Evolutionary conservation across 2,329 filamentous ascomycete genomes (phyloP), one percentile per base, ranked within the genome.

Genomic region (Fusarium napiforme): DNA sequence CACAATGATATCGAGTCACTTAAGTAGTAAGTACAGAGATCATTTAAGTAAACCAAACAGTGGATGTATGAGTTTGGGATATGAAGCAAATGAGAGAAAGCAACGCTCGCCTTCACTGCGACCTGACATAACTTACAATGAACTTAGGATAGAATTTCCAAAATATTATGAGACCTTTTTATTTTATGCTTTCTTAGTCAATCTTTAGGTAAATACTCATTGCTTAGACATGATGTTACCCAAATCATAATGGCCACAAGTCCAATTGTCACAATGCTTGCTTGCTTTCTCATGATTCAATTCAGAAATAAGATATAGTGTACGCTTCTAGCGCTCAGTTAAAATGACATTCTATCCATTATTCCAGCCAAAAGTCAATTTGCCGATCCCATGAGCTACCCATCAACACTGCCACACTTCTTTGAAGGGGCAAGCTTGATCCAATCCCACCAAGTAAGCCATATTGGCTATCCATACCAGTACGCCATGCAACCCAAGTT

Each of bases 401-500:
- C 58, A 60, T 64, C 53, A 71, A 60, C 28, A 28, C 61, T 68
- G 45, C 53, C 26, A 55, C 45, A 43, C 40, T 53, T 69, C 59
- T 49, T 58, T 23, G 23, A 67, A 43, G 55, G 42, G 47, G 43
- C 52, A 64, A 40, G 42, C 53, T 49, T 55, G 47, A 57, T 57
- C 43, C 55, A 53, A 64, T 72, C 21, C 62, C 45, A 47, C 37
- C 56, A 46, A 56, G 26, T 42, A 21, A 70, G 59, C 59, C 59
- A 37, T 59, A 36, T 60, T 23, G 40, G 46, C 71, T 69, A n/a
- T 66, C 69, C 71, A 57, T 61, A 74, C 63, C 67, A 73, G 59
- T 61, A 74, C 71, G 71, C 71, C 71, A 60, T 72, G 71, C 68
- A 71, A 68, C 52, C 57, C 64, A 50, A 66, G 59, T 53, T 42